Conservation (phyloP, 73 alveolate genomes). For the Paramecium sexaurelia region DNA sequence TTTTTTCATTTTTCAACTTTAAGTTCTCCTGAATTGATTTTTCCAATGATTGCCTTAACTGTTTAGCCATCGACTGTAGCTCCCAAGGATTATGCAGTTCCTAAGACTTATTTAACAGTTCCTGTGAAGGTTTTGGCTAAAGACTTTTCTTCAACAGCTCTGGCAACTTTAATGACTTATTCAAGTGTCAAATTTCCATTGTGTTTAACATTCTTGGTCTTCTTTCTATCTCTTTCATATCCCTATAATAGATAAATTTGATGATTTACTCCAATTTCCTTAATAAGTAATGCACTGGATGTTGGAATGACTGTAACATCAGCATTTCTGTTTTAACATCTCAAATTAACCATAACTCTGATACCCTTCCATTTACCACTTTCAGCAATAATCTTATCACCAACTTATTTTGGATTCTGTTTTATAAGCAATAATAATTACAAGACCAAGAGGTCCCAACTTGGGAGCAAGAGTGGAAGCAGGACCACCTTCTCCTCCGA, state of each 20-base stretch:
- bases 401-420: conserved; percentile 74
- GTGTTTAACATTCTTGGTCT: conserved; percentile 75
- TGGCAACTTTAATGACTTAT: conserved; percentile 73
- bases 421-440: not conserved
- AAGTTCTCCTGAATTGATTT: conserved; percentile 67
- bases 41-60: conserved; percentile 65
- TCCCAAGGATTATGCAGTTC: conserved; percentile 76
- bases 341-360: conserved; percentile 75
- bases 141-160: conserved; percentile 60
- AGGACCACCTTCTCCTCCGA: conserved; percentile 75
- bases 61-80: conserved; percentile 73
- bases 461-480: conserved; percentile 77
- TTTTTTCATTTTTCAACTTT: conserved; percentile 40
- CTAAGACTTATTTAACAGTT: conserved; percentile 75
- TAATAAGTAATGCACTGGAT: conserved; percentile 73
- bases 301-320: conserved; percentile 74
- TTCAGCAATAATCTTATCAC: conserved; percentile 73
- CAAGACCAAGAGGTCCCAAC: conserved; percentile 76
- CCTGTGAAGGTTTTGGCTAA: conserved; percentile 73
- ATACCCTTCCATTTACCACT: conserved; percentile 72
- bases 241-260: conserved; percentile 27
- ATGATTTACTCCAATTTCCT: conserved; percentile 66
- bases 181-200: conserved; percentile 76
- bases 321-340: conserved; percentile 72
- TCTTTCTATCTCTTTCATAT: conserved; percentile 79